Conservation (phyloP, 352 stramenopile genomes). For the Globisporangium alternatum region DNA sequence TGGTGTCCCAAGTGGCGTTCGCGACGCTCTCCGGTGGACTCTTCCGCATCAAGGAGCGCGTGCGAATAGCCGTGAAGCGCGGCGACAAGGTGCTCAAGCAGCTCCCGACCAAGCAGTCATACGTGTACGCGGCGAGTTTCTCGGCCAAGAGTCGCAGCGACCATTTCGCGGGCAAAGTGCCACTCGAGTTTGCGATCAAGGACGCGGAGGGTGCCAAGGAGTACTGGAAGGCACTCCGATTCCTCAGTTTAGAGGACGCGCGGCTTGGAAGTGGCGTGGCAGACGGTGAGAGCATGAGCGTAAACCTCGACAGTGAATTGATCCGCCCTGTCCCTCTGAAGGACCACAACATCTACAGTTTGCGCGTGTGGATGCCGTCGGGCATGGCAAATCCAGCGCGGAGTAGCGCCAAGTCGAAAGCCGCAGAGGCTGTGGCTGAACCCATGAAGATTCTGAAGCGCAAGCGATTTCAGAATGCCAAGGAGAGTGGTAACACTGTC, state of each 20-base stretch:
- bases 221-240: slow-evolving; percentile 77
- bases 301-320: slow-evolving; percentile 52
- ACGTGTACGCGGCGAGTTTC: slow-evolving; percentile 64
- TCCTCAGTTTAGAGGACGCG: slow-evolving; percentile 65
- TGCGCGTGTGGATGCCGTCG: slow-evolving; percentile 67
- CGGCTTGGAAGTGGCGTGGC: slow-evolving; percentile 37
- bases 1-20: slow-evolving; percentile 75
- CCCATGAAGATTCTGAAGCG: slow-evolving; percentile 47
- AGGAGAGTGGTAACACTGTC: slow-evolving; percentile 2
- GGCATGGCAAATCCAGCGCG: slow-evolving; percentile 38
- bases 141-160: slow-evolving; percentile 49
- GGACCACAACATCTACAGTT: slow-evolving; percentile 64
- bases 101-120: slow-evolving; percentile 51
- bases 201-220: slow-evolving; percentile 39
- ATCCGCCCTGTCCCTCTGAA: slow-evolving; percentile 53
- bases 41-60: slow-evolving; percentile 49
- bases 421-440: slow-evolving; percentile 35
- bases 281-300: slow-evolving; percentile 36
- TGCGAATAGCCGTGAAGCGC: slow-evolving; percentile 51
- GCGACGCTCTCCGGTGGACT: slow-evolving; percentile 67
- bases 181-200: slow-evolving; percentile 49
- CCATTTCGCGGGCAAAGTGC: slow-evolving; percentile 50
- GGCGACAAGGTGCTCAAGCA: slow-evolving; percentile 49
- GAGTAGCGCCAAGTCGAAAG: slow-evolving; percentile 51
- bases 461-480: slow-evolving; percentile 39